Evolutionary conservation across 345 rosid species (phyloP).

Genomic region (Eucalyptus sp.): DNA sequence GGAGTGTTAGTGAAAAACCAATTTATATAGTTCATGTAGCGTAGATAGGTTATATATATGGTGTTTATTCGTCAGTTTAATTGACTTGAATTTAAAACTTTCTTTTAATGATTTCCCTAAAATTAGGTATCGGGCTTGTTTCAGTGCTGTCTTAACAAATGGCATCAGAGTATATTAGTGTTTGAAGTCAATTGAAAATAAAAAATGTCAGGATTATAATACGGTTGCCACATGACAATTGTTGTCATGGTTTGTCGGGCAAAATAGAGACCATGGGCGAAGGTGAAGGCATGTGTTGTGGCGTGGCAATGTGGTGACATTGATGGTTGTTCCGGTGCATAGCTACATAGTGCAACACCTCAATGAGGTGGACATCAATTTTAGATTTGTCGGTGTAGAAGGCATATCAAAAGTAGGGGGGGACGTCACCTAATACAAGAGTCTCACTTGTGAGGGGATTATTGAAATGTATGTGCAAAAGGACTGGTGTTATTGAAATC

Average conservation of each 20-base stretch:
- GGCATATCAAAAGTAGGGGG: not conserved
- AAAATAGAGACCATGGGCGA: not conserved
- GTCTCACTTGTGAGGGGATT: not conserved
- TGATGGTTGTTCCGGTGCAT: fast-evolving
- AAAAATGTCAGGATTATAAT: not conserved
- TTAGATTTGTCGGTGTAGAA: not conserved
- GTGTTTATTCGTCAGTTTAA: not conserved
- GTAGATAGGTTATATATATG: not conserved
- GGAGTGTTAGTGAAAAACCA: not conserved
- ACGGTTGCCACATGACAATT: not conserved
- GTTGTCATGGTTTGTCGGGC: not conserved
- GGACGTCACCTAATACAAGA: not conserved
- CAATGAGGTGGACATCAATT: not conserved
- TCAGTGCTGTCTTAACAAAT: fast-evolving
- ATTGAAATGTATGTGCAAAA: not conserved
- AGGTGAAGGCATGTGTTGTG: not conserved
- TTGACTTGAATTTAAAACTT: not conserved
- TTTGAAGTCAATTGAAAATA: not conserved
- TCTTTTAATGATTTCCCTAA: not conserved
- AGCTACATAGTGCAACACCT: not conserved
- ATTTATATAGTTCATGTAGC: not conserved
- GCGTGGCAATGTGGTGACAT: not conserved
- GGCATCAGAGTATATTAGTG: fast-evolving
- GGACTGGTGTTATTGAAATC: not conserved
- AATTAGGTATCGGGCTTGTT: not conserved